A percentile compares a stretch with the other conserved stretches of the same genome.
phyloP scores from a whole-genome alignment of 2,329 filamentous ascomycete genomes.

The Talaromyces piceae region DNA sequence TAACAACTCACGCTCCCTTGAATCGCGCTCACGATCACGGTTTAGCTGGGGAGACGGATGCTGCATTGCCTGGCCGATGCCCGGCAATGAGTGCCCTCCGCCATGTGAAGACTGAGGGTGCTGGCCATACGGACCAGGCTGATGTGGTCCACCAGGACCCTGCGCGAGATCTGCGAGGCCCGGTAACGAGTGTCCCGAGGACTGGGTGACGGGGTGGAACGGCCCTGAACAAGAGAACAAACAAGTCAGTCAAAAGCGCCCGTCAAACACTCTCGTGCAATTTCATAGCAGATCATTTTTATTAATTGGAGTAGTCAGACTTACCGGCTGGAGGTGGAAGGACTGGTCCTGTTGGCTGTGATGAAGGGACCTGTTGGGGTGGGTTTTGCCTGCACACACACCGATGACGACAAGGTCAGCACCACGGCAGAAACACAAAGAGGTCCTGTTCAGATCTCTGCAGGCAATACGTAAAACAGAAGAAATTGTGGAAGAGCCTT shows the following conservation, averaged over 20 bases:
- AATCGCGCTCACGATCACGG: conserved; percentile 43
- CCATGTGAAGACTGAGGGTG: conserved; percentile 32
- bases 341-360: conserved; percentile 31
- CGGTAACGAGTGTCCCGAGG: conserved; percentile 39
- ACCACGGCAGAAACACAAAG: neutral
- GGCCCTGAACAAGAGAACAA: conserved; percentile 23
- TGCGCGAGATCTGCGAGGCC: conserved; percentile 41
- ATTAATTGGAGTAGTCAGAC: conserved; percentile 14
- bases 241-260: conserved; percentile 3
- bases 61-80: conserved; percentile 36
- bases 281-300: neutral
- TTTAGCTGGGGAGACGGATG: conserved; percentile 37
- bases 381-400: conserved; percentile 30
- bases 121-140: conserved; percentile 36
- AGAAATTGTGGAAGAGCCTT: conserved; percentile 15
- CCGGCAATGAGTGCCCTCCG: conserved; percentile 32
- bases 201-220: conserved; percentile 35
- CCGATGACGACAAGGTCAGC: conserved; percentile 6
- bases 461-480: neutral
- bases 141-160: conserved; percentile 33
- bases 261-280: no score
- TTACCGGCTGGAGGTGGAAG: conserved; percentile 35
- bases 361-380: conserved; percentile 31
- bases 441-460: neutral
- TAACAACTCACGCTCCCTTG: conserved; percentile 47